Evolutionary conservation across 257 asterid species (phyloP).

Genomic region (Thymus quinquecostatus): DNA sequence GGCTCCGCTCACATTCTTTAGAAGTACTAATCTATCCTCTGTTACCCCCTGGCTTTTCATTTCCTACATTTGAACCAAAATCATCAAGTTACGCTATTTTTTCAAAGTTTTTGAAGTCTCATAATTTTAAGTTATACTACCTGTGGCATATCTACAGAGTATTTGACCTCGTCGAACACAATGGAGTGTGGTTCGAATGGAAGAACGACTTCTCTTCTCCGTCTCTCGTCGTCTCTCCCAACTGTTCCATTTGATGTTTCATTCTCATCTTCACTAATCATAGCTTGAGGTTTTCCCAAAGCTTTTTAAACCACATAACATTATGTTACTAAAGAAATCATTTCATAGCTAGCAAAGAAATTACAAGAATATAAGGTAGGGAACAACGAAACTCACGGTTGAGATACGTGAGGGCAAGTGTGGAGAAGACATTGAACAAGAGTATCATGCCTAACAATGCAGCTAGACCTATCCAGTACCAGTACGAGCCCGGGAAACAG

Average conservation of each 20-base stretch:
- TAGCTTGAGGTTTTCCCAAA: conserved; percentile 58
- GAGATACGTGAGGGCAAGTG: conserved; percentile 52
- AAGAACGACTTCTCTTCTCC: conserved; percentile 42
- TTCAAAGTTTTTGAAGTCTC: neutral
- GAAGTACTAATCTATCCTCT: conserved; percentile 52
- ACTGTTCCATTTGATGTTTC: too few relatives aligned
- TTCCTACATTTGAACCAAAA: conserved; percentile 28
- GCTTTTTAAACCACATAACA: conserved; percentile 42
- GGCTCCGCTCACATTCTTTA: conserved; percentile 64
- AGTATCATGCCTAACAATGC: conserved; percentile 46
- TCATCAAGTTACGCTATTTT: neutral
- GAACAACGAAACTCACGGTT: conserved; percentile 52
- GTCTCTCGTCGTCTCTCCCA: conserved; percentile 25
- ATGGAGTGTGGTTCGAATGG: conserved; percentile 61
- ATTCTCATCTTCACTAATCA: conserved; percentile 39
- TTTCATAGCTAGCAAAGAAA: neutral
- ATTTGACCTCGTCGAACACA: conserved; percentile 48
- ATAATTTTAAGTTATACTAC: conserved; percentile 22
- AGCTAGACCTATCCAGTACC: conserved; percentile 67
- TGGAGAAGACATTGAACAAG: conserved; percentile 28
- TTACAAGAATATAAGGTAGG: neutral
- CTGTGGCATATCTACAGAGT: conserved; percentile 74
- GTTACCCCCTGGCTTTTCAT: conserved; percentile 46
- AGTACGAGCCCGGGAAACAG: conserved; percentile 37
- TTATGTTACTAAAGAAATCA: neutral